Evolutionary conservation across 2,329 filamentous ascomycete species (phyloP), one percentile per base, ranked within the genome.

Genomic region (Chrysoporthe cubensis): DNA sequence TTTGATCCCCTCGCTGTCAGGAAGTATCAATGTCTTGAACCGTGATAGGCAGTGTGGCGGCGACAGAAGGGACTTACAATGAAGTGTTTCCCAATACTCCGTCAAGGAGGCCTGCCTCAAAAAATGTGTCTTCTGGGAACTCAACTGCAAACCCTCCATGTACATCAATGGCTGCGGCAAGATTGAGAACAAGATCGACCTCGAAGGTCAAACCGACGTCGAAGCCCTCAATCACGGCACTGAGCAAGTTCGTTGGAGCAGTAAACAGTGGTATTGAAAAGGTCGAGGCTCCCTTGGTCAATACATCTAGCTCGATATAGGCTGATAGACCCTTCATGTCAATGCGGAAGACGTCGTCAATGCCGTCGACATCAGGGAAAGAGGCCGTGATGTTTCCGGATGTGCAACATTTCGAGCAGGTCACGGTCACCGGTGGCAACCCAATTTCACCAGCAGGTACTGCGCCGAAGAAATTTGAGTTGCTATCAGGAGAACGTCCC

Each of bases 401-500:
- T 40, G 66, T 59, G 57, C 66, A 68, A 37, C 66, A 68, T 16
- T 40, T 68, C n/a, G 56, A 32, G 57, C 66, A 68, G 14, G n/a
- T 26, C 4, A 68, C 54, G 2, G 66, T 68, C n/a, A 68, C 57
- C 13, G 66, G 66, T 11, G 62, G 66, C 18, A 56, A n/a, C 8
- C 37, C 62, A 16, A 65, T 18, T 13, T 57, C 32, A 40, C 34
- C 54, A 40, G 32, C 54, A 13, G 65, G 40, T 37, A 67, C 59
- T n/a, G 44, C 13, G 8, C 32, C 62, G 37, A 65, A 50, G 43
- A 64, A 32, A n/a, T 40, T 13, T 6, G 60, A 57, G 11, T 32
- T 63, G 16, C 61, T 63, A 21, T 18, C 13, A 32, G 4, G 26
- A 3, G 14, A 32, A 32, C 3, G 11, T 13, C n/a, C 21, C 26